Conservation (phyloP, 805 yeast genomes). For the Naumovozyma castellii region DNA sequence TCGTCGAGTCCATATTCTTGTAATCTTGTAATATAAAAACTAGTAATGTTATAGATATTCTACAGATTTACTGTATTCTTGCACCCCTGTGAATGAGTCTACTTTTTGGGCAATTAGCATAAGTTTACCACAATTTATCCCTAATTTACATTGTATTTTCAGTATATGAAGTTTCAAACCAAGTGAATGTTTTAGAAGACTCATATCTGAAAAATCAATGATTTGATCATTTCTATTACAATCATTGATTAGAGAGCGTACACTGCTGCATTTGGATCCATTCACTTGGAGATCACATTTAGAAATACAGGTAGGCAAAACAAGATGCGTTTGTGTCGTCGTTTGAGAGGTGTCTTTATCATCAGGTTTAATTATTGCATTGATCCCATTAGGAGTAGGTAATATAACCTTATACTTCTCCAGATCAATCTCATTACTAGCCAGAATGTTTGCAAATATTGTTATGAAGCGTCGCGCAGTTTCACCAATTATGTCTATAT, state of each 20-base stretch:
- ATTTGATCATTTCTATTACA: slow-evolving; percentile 9
- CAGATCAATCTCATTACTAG: slow-evolving; percentile 5
- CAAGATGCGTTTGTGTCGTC: slow-evolving; percentile 1
- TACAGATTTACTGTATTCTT: slow-evolving; percentile 11
- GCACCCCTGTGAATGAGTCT: slow-evolving; percentile 11
- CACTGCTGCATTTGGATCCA: slow-evolving; percentile 9
- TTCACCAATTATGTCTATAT: slow-evolving; percentile 15
- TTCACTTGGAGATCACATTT: slow-evolving; percentile 13
- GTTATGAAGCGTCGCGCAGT: slow-evolving; percentile 11
- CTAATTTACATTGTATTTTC: slow-evolving; percentile 20
- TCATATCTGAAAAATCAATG: slow-evolving; percentile 10
- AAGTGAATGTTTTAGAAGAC: slow-evolving; percentile 2
- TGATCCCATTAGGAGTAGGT: slow-evolving; percentile 1
- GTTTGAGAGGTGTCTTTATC: slow-evolving; percentile 1
- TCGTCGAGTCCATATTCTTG: no score
- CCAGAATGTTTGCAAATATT: slow-evolving; percentile 8
- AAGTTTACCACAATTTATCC: slow-evolving; percentile 8
- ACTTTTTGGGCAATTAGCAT: slow-evolving; percentile 16
- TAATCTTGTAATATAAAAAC: not conserved
- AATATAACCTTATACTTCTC: slow-evolving; percentile 4
- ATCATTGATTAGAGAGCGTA: slow-evolving; percentile 8
- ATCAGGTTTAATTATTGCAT: not conserved
- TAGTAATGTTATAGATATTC: slow-evolving; percentile 9
- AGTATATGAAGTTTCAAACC: slow-evolving; percentile 14
- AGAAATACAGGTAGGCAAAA: slow-evolving; percentile 18